phyloP scores from a whole-genome alignment of 257 asterid species.

The Solanum sitiens region DNA sequence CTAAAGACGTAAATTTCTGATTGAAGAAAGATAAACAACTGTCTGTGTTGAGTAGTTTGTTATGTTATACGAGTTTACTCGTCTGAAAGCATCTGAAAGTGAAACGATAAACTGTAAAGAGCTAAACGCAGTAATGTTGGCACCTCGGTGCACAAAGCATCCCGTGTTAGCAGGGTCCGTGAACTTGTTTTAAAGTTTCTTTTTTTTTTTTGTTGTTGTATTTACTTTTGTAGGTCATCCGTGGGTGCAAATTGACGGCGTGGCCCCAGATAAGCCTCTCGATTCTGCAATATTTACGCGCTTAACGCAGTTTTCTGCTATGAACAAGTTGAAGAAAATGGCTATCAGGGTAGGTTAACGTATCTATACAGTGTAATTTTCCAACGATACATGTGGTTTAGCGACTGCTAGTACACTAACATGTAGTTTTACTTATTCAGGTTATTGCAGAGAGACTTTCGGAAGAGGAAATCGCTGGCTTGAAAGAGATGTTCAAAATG shows the following conservation, averaged over 20 bases:
- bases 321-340: conserved; percentile 64
- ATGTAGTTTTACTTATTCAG: conserved; percentile 13
- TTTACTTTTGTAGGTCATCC: conserved; percentile 46
- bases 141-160: background rate
- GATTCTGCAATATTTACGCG: conserved; percentile 60
- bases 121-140: background rate
- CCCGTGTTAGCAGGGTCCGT: background rate
- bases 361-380: background rate
- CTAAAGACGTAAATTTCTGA: background rate
- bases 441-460: conserved; percentile 80
- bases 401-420: background rate
- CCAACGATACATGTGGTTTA: background rate
- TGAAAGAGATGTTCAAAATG: conserved; percentile 72
- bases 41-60: background rate
- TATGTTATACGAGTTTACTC: background rate
- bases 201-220: background rate
- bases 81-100: background rate
- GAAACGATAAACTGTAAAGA: background rate
- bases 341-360: conserved; percentile 43
- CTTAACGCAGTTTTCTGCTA: conserved; percentile 56
- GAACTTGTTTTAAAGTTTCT: background rate
- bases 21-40: background rate
- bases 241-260: conserved; percentile 55
- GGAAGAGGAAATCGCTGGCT: conserved; percentile 87
- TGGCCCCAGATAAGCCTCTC: conserved; percentile 66